Conservation (phyloP, 2,329 filamentous ascomycete genomes). For the Verticillium nonalfalfae region DNA sequence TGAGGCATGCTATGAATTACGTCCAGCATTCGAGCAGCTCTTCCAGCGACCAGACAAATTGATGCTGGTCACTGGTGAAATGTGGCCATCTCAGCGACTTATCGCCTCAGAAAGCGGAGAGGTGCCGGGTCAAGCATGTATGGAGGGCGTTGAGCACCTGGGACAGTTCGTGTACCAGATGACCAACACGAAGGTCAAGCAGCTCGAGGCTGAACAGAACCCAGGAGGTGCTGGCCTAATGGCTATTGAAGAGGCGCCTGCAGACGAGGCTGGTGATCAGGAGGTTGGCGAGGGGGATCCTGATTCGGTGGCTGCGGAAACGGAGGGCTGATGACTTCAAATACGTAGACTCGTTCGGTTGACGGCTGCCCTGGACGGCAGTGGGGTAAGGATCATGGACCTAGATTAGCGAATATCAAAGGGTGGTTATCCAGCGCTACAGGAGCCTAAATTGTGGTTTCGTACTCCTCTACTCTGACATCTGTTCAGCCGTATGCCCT, state of each 20-base stretch:
- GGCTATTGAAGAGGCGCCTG: conserved; percentile 14
- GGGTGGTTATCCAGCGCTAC: background rate
- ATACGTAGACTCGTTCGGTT: background rate
- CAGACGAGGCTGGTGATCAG: conserved; percentile 17
- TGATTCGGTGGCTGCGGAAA: background rate
- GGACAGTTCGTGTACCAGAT: conserved; percentile 97
- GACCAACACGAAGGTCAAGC: conserved; percentile 59
- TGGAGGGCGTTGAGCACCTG: conserved; percentile 90
- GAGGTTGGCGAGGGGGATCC: conserved; percentile 12
- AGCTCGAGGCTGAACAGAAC: conserved; percentile 33
- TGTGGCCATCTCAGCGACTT: conserved; percentile 65
- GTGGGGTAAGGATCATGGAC: background rate
- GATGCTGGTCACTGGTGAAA: conserved; percentile 74
- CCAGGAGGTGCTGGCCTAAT: conserved; percentile 15
- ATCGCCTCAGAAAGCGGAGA: conserved; percentile 39
- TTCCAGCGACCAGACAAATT: conserved; percentile 76
- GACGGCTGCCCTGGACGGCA: background rate
- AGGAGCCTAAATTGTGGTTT: too few species aligned
- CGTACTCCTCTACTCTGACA: too few species aligned
- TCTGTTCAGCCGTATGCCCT: too few species aligned
- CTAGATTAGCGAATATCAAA: background rate
- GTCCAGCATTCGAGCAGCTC: conserved; percentile 76
- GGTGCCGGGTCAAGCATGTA: conserved; percentile 56
- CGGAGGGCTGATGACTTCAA: background rate
- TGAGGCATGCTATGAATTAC: conserved; percentile 80